A percentile compares a stretch with the other conserved stretches of the same genome.
These are phyloP conservation scores for Entophlyctis luteolus DNA, from an alignment of 192 early-diverging fungal species.

Conservation along the genomic window DNA sequence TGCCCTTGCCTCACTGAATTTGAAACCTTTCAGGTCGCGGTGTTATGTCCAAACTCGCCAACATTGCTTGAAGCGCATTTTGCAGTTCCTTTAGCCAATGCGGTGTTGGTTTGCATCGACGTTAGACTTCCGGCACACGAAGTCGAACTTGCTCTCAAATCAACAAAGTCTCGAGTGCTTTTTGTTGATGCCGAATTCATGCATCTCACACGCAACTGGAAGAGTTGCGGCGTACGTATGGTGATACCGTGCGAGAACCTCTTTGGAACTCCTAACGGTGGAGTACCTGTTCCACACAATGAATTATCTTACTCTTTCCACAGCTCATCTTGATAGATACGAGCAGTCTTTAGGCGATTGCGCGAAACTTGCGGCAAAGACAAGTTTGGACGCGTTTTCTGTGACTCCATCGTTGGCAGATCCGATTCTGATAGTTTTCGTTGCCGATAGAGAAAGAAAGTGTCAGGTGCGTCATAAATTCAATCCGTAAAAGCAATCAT, in stretches of 20 bases:
- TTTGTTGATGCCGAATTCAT: constrained; percentile 47
- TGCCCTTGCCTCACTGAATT: too few species aligned
- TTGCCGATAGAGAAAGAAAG: too few species aligned
- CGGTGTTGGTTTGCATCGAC: constrained; percentile 56
- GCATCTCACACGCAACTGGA: constrained; percentile 28
- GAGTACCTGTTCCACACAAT: too few species aligned
- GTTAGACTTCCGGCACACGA: constrained; percentile 48
- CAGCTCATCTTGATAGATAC: constrained; percentile 40
- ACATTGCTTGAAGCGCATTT: constrained; percentile 58
- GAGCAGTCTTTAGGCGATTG: constrained; percentile 41
- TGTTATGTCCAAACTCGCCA: constrained; percentile 54
- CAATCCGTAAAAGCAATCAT: too few species aligned
- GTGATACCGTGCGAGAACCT: neutral
- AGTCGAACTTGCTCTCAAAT: constrained; percentile 52
- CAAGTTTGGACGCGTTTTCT: constrained; percentile 44
- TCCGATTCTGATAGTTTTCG: constrained; percentile 51
- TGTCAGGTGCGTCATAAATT: too few species aligned
- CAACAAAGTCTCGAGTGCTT: constrained; percentile 47
- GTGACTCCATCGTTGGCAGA: constrained; percentile 45
- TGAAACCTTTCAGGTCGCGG: too few species aligned
- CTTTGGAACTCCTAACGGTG: too few species aligned
- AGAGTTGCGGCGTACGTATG: constrained; percentile 2
- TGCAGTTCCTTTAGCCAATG: constrained; percentile 54
- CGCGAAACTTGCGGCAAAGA: constrained; percentile 23
- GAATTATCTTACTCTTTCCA: too few species aligned